Conservation (phyloP, 129 eudicot species). For the Centaurea solstitialis region DNA sequence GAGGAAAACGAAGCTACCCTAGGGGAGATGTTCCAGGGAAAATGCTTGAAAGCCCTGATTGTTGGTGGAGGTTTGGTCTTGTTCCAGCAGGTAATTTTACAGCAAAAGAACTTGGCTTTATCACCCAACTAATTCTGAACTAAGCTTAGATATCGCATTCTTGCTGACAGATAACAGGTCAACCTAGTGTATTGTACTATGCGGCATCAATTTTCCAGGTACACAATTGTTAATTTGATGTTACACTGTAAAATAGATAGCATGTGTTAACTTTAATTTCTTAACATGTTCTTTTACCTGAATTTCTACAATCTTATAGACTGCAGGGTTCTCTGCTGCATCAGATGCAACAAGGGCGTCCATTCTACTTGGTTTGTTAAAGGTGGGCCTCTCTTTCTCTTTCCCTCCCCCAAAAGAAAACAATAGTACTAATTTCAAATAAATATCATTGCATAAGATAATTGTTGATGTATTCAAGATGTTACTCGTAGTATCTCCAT, state of each 20-base stretch:
- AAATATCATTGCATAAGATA: not conserved
- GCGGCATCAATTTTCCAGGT: slow-evolving; percentile 94
- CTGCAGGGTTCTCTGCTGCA: slow-evolving; percentile 98
- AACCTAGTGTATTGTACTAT: slow-evolving; percentile 94
- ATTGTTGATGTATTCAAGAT: not conserved
- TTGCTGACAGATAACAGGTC: slow-evolving; percentile 87
- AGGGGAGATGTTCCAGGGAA: slow-evolving; percentile 86
- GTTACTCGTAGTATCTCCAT: not conserved
- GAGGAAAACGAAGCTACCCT: slow-evolving; percentile 66
- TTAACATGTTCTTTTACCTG: not conserved
- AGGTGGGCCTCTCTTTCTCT: slow-evolving; percentile 45
- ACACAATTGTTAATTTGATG: slow-evolving; percentile 8
- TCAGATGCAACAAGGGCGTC: slow-evolving; percentile 93
- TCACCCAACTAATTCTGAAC: not conserved
- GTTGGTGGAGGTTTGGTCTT: slow-evolving; percentile 92
- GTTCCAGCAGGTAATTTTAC: slow-evolving; percentile 64
- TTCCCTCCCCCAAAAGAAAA: not conserved
- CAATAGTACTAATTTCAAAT: not conserved
- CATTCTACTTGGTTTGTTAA: slow-evolving; percentile 79
- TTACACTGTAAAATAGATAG: not conserved
- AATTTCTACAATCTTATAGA: slow-evolving; percentile 41
- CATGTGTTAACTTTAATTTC: not conserved
- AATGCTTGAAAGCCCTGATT: slow-evolving; percentile 78
- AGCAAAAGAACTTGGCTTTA: not conserved
- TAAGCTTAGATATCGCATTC: slow-evolving; percentile 16